These are phyloP conservation scores for Leccinellum albellum DNA, from an alignment of 768 basidiomycete species.

Conservation along the genomic window DNA sequence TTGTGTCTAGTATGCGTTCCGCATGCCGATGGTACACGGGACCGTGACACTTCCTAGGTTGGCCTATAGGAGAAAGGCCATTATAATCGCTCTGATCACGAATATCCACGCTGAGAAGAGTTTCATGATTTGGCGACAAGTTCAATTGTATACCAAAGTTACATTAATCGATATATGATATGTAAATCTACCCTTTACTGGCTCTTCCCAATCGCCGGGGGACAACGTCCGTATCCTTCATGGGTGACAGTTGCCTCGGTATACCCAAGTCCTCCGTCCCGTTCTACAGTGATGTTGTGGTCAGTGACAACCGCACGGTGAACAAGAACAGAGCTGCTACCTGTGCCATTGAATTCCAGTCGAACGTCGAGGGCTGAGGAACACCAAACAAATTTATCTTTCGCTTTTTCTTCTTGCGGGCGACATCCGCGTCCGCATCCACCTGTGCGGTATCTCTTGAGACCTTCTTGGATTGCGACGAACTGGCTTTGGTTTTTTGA, in stretches of 20 bases:
- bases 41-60: constrained; percentile 37
- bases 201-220: constrained; percentile 40
- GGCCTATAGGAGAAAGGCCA: constrained; percentile 57
- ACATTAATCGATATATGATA: background rate
- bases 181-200: constrained; percentile 19
- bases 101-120: constrained; percentile 66
- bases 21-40: constrained; percentile 50
- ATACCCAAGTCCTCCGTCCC: constrained; percentile 49
- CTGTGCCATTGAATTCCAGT: constrained; percentile 43
- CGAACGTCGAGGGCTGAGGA: constrained; percentile 38
- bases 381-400: constrained; percentile 61
- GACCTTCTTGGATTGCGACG: constrained; percentile 11
- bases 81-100: constrained; percentile 84
- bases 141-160: background rate
- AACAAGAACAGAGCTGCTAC: constrained; percentile 26
- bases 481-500: constrained; percentile 18
- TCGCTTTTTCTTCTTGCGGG: constrained; percentile 63
- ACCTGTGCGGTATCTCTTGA: constrained; percentile 14
- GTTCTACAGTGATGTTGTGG: constrained; percentile 18
- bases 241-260: constrained; percentile 63
- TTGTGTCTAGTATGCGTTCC: constrained; percentile 52
- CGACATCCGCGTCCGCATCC: constrained; percentile 20
- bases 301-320: background rate
- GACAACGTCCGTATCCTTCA: constrained; percentile 52
- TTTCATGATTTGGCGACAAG: constrained; percentile 82